These are phyloP conservation scores for Scheffersomyces ergatensis DNA, from an alignment of 805 yeast species.

Conservation along the genomic window DNA sequence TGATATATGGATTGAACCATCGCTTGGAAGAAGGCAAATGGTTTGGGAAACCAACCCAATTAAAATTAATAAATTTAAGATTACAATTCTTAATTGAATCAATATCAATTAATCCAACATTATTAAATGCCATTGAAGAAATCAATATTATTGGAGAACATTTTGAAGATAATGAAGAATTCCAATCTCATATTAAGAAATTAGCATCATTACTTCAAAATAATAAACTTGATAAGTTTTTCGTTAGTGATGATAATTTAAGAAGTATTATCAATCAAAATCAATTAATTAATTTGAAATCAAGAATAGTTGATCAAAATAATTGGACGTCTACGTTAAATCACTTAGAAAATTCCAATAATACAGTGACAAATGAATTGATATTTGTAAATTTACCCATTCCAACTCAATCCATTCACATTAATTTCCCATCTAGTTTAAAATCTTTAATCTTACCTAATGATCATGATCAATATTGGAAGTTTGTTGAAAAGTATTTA, in stretches of 20 bases:
- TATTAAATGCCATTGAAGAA: conserved; percentile 16
- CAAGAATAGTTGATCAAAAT: too few relatives aligned
- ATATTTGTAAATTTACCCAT: too few relatives aligned
- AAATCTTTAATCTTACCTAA: conserved; percentile 15
- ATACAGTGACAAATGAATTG: conserved; percentile 2
- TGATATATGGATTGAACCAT: conserved; percentile 22
- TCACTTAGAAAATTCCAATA: conserved; percentile 4
- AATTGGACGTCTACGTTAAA: conserved; percentile 13
- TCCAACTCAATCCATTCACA: neutral
- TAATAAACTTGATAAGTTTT: neutral
- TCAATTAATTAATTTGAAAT: too few relatives aligned
- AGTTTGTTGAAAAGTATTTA: conserved; percentile 7
- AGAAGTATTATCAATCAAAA: too few relatives aligned
- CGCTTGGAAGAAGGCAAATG: conserved; percentile 5
- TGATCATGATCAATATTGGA: conserved; percentile 12
- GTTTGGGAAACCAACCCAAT: conserved; percentile 16
- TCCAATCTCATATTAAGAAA: conserved; percentile 4
- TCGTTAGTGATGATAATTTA: too few relatives aligned
- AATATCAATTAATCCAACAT: conserved; percentile 22
- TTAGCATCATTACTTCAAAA: neutral
- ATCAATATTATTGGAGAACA: conserved; percentile 14
- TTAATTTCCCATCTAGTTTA: conserved; percentile 2
- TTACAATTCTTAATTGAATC: conserved; percentile 22
- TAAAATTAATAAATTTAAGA: conserved; percentile 24
- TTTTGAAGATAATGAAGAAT: conserved; percentile 4